phyloP scores from a whole-genome alignment of 768 basidiomycete species.

The Russula lepida region DNA sequence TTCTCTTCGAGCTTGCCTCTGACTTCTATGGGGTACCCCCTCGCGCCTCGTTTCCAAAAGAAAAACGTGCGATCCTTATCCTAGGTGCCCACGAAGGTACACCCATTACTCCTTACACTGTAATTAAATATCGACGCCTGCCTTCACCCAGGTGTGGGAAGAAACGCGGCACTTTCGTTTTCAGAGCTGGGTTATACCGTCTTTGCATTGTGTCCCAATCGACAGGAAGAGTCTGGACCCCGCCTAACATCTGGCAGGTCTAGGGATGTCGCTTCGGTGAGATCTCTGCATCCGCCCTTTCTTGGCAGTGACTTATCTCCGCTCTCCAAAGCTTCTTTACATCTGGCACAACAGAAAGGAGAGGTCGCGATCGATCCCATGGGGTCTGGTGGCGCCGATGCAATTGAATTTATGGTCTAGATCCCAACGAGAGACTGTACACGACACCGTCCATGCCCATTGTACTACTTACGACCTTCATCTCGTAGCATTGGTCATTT shows the following conservation, averaged over 20 bases:
- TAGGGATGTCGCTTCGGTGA: slow-evolving; percentile 25
- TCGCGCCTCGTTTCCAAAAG: slow-evolving; percentile 22
- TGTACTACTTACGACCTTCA: slow-evolving; percentile 26
- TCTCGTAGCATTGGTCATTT: slow-evolving; percentile 27
- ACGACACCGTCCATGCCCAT: slow-evolving; percentile 28
- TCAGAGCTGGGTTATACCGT: slow-evolving; percentile 31
- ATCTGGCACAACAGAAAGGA: slow-evolving; percentile 30
- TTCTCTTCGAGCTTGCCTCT: slow-evolving; percentile 16
- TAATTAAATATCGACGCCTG: background rate
- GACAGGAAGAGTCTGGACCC: slow-evolving; percentile 2
- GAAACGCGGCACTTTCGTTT: slow-evolving; percentile 26
- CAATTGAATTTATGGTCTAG: slow-evolving; percentile 25
- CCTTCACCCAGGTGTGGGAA: slow-evolving; percentile 26
- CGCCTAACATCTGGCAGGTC: background rate
- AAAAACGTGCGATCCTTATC: slow-evolving; percentile 27
- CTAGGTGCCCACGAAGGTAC: slow-evolving; percentile 28
- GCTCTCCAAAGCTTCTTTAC: slow-evolving; percentile 25
- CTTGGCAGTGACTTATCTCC: slow-evolving; percentile 3
- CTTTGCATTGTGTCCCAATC: slow-evolving; percentile 27
- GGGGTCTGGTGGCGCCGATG: slow-evolving; percentile 30
- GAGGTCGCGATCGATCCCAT: slow-evolving; percentile 23
- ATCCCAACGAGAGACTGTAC: slow-evolving; percentile 26
- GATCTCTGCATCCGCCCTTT: slow-evolving; percentile 4
- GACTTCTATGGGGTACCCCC: slow-evolving; percentile 19
- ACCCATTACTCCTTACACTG: background rate